Evolutionary conservation across 768 basidiomycete genomes (phyloP).

Genomic region (Boletus huronensis): DNA sequence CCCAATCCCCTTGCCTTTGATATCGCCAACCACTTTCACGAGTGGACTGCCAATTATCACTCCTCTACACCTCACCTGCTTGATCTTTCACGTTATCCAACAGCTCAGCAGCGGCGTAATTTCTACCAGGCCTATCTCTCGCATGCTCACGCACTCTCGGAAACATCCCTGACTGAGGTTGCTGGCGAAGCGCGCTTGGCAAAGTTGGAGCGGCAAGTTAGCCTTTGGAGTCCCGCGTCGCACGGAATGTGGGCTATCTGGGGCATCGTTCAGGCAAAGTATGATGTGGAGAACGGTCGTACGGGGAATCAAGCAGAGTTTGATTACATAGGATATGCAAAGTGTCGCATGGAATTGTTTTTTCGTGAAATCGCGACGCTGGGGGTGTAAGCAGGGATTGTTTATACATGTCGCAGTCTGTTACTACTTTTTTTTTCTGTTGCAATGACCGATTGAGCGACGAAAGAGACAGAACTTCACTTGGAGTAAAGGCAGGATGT

Average conservation of each 20-base stretch:
- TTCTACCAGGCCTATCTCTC: conserved; percentile 84
- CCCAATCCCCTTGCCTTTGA: conserved; percentile 93
- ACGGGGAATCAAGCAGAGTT: conserved; percentile 64
- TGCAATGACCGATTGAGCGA: background rate
- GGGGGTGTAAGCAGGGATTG: conserved; percentile 27
- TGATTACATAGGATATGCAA: conserved; percentile 84
- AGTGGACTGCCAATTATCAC: conserved; percentile 95
- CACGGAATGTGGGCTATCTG: conserved; percentile 94
- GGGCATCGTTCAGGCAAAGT: conserved; percentile 88
- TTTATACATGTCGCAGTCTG: background rate
- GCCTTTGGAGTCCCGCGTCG: conserved; percentile 84
- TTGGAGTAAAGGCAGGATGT: conserved; percentile 46
- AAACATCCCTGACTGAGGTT: conserved; percentile 22
- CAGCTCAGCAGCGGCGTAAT: conserved; percentile 63
- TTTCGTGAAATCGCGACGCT: conserved; percentile 50
- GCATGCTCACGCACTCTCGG: conserved; percentile 38
- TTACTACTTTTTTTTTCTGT: background rate
- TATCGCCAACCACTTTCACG: conserved; percentile 95
- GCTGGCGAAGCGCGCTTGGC: conserved; percentile 43
- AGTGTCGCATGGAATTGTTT: conserved; percentile 63
- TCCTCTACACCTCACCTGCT: conserved; percentile 64
- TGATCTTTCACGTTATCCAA: conserved; percentile 66
- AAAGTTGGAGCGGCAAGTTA: conserved; percentile 74
- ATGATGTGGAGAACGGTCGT: conserved; percentile 56
- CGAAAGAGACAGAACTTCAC: conserved; percentile 34